Evolutionary conservation across 371 early-diverging fungal species (phyloP).

Genomic region (Mucor saturninus): DNA sequence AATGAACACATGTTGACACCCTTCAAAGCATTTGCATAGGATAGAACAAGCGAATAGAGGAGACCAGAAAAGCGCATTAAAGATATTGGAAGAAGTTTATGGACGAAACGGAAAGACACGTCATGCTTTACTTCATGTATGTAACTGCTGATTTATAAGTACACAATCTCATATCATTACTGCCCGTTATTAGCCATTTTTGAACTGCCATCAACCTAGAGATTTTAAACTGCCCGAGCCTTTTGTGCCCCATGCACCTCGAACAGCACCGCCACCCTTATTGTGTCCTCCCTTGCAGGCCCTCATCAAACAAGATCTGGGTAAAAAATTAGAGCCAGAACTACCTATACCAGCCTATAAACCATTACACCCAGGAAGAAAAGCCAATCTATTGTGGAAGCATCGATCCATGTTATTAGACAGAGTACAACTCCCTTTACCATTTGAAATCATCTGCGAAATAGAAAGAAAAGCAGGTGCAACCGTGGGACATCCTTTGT

Average conservation of each 20-base stretch:
- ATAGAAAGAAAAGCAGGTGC: constrained; percentile 44
- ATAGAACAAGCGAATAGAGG: constrained; percentile 46
- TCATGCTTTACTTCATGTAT: constrained; percentile 39
- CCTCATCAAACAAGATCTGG: constrained; percentile 24
- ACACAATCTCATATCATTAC: neutral
- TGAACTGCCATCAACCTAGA: constrained; percentile 28
- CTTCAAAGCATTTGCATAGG: constrained; percentile 32
- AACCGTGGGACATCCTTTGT: constrained; percentile 11
- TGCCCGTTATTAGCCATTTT: constrained; percentile 30
- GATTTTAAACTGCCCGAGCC: constrained; percentile 28
- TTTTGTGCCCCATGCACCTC: constrained; percentile 42
- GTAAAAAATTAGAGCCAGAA: constrained; percentile 35
- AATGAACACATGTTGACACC: neutral
- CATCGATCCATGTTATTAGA: constrained; percentile 40
- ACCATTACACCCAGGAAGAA: constrained; percentile 48
- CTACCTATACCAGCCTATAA: constrained; percentile 46
- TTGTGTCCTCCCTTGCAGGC: constrained; percentile 35
- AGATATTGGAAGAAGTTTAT: constrained; percentile 44
- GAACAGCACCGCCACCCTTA: constrained; percentile 50
- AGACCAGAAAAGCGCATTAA: constrained; percentile 31
- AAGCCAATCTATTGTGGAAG: constrained; percentile 51
- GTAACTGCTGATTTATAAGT: neutral
- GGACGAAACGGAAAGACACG: constrained; percentile 48
- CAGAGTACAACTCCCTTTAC: constrained; percentile 35
- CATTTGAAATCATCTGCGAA: constrained; percentile 45